Base-by-base conservation (phyloP, 768 basidiomycete genomes). In the Amanita jacksonii region DNA sequence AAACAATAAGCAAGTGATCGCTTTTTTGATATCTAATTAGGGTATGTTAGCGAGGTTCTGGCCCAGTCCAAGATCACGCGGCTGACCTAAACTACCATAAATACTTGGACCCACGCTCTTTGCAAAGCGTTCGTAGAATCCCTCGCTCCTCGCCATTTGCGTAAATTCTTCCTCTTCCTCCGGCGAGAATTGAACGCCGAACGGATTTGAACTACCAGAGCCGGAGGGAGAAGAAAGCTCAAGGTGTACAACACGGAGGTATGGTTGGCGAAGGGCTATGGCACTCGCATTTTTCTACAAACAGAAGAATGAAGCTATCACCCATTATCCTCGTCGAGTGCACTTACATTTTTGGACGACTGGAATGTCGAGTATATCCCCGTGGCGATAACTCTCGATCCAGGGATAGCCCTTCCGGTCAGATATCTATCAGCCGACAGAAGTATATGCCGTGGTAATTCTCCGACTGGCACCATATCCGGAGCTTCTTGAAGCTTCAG, bases 391-490 rank as follows among this genome's bases (percentile, higher is more conserved):
- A 98, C 80, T 44, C 96, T 71, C n/a, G 92, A 90, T 2, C 96
- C 96, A 4, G 96, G 96, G 8, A 97, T 87, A 8, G 97, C 93
- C 57, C 82, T 82, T 0, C 89, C 91, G 0, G 93, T 90, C 43
- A 98, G 69, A 56, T 91, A 82, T 60, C 94, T 71, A 60, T 99
- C 96, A 4, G 79, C 80, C 22, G 88, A 93, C 19, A 99, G 69
- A 40, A 94, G 73, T 74, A 99, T 91, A 58, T 98, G 96, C 38
- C 93, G 67, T 7, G 96, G 96, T 32, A 99, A 69, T 58, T 99
- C 96, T 72, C 96, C 96, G 19, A 98, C 93, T 0, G 96, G 96
- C 1, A 99, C 96, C 90, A 97, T 96, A 61, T 99, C 96, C 0
- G 96, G 96, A 13, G 94, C 93, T 62, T 99, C 96, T 62, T 99